Conservation (phyloP, 805 yeast species). For the Ogataea trehalophila region DNA sequence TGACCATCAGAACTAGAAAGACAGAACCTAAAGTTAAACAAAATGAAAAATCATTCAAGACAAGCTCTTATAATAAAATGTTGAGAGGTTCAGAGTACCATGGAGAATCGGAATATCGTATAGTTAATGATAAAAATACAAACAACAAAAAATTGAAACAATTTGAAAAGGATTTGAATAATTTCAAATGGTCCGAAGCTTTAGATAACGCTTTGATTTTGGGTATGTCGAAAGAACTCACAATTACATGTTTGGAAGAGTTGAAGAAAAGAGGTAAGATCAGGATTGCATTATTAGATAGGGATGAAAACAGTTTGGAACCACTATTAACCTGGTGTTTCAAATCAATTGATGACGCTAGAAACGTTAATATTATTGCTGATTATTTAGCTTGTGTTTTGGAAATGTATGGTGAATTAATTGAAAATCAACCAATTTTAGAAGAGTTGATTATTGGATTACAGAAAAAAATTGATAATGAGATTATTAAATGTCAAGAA, state of each 20-base stretch:
- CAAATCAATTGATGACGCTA: conserved; percentile 70
- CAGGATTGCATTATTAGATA: conserved; percentile 67
- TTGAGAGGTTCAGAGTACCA: conserved; percentile 86
- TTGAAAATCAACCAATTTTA: conserved; percentile 71
- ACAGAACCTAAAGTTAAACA: conserved; percentile 53
- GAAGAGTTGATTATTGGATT: conserved; percentile 66
- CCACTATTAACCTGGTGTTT: conserved; percentile 84
- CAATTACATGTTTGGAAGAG: conserved; percentile 80
- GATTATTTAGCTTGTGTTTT: conserved; percentile 65
- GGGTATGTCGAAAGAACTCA: conserved; percentile 75
- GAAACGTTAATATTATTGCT: conserved; percentile 58
- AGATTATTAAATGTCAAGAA: conserved; percentile 75
- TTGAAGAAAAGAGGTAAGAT: conserved; percentile 86
- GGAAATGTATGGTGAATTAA: conserved; percentile 70
- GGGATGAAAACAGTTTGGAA: conserved; percentile 78
- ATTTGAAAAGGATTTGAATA: conserved; percentile 79
- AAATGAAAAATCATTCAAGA: conserved; percentile 43
- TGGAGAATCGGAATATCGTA: conserved; percentile 80
- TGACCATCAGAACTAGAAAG: conserved; percentile 84
- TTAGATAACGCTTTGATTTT: conserved; percentile 78
- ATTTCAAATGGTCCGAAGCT: conserved; percentile 91
- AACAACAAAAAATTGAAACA: conserved; percentile 60
- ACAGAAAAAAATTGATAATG: conserved; percentile 56
- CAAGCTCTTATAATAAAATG: conserved; percentile 71
- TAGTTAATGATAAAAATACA: conserved; percentile 54